Evolutionary conservation across 139 green algal species (phyloP).

Genomic region (Volvox reticuliferus): DNA sequence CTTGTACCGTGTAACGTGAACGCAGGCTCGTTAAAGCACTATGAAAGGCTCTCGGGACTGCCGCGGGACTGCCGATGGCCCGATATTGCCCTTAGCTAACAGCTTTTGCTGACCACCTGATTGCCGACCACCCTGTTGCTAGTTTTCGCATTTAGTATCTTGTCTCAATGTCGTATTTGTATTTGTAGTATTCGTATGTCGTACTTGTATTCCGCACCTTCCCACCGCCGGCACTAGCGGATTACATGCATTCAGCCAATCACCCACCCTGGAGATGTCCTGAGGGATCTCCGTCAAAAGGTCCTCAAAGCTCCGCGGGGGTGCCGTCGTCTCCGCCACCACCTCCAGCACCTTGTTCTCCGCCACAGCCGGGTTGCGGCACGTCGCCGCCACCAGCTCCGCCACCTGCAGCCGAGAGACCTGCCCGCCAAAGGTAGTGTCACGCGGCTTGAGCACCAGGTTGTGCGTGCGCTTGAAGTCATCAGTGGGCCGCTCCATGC

Average conservation of each 20-base stretch:
- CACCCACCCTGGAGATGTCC: constrained; percentile 44
- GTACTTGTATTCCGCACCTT: no score
- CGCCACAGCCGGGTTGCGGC: constrained; percentile 67
- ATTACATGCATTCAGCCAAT: neutral
- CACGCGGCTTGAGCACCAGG: constrained; percentile 72
- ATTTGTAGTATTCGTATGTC: no score
- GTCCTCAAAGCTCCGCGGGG: constrained; percentile 53
- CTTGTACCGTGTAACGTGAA: no score
- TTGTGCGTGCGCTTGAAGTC: constrained; percentile 94
- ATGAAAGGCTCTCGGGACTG: no score
- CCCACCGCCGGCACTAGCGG: no score
- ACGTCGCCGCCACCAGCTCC: constrained; percentile 81
- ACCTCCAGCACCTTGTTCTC: constrained; percentile 94
- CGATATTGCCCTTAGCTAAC: no score
- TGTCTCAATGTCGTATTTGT: no score
- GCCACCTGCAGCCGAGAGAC: constrained; percentile 91
- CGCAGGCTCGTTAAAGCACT: no score
- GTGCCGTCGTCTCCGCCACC: constrained; percentile 79
- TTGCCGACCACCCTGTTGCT: no score
- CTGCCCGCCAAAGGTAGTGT: constrained; percentile 89
- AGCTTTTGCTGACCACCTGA: no score
- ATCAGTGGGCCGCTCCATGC: constrained; percentile 93
- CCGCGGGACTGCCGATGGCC: no score
- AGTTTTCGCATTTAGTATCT: no score
- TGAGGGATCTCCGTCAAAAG: constrained; percentile 59